phyloP scores from a whole-genome alignment of 1,139 yeast species.

The Saccharomycopsis crataegensis region DNA sequence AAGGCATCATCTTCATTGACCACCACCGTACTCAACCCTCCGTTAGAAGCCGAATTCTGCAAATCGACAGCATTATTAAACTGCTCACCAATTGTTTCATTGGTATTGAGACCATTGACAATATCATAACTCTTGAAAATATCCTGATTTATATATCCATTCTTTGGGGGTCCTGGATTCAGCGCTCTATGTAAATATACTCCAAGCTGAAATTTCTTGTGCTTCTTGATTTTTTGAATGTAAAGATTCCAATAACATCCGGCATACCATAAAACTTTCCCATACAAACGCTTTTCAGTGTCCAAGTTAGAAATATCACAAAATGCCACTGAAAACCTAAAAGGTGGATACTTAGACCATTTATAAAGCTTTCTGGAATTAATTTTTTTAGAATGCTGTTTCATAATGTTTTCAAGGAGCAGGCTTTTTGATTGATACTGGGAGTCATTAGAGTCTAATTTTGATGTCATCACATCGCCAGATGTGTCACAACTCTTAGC shows the following conservation, averaged over 20 bases:
- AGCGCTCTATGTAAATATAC: constrained; percentile 45
- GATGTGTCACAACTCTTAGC: constrained; percentile 7
- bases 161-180: constrained; percentile 29
- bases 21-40: neutral
- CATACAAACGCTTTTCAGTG: constrained; percentile 40
- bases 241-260: constrained; percentile 53
- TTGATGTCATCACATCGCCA: neutral
- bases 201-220: constrained; percentile 41
- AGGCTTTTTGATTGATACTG: neutral
- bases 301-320: constrained; percentile 37
- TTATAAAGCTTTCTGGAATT: constrained; percentile 20
- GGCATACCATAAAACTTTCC: constrained; percentile 47
- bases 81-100: neutral
- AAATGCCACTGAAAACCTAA: constrained; percentile 45
- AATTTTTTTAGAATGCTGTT: constrained; percentile 2
- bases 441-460: neutral
- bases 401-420: constrained; percentile 7
- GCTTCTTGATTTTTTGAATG: constrained; percentile 36
- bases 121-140: constrained; percentile 22
- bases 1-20: constrained; percentile 11
- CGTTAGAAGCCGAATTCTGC: neutral
- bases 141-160: constrained; percentile 32
- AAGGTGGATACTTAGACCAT: constrained; percentile 43
- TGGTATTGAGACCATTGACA: constrained; percentile 3
- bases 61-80: neutral